Base-by-base conservation (phyloP, 1,139 yeast species). In the Zygotorulaspora mrakii region DNA sequence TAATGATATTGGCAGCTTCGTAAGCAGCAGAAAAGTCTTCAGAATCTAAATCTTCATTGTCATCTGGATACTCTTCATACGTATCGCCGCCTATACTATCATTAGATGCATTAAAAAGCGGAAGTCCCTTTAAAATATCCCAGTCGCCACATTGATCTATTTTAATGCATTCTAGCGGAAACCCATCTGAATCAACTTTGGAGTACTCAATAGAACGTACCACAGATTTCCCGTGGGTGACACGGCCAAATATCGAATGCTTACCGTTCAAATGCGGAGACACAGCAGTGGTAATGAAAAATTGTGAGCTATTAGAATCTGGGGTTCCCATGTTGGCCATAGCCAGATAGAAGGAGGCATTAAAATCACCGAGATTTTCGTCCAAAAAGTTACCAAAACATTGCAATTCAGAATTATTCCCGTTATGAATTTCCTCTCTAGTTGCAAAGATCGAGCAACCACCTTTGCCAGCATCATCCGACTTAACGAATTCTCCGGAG, bases 31-130 rank as follows among this genome's bases (percentile, higher is more conserved):
- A 71, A 5, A 79, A 68, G 30, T 81, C 76, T 22, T 82, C 80
- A 35, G 74, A 74, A 45, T 74, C 78, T 35, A 80, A 76, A 45
- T 67, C 66, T 27, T 54, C 68, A 51, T 80, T 88, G 53, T 80
- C 86, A 48, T 79, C 88, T 0, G 94, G 94, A 50, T 70, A 77
- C 55, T 83, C 94, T 61, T 82, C 91, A 52, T 72, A 83, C 0
- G 75, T 61, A 52, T 83, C 94, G 5, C 85, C 86, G 1, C 83
- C 87, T 8, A 76, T 67, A 0, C 64, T 57, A 46, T 74, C 76
- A 49, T 77, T 77, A 37, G 82, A 73, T 1, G 87, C 84, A 53
- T 79, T 77, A 50, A 53, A 74, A 2, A 79, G 67, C 0, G 89
- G 89, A 1, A 78, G 64, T 0, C 53, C 65, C 69, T 74, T 72